Percentiles rank a stretch among this genome's conserved stretches.
These are phyloP conservation scores for Jatropha curcas DNA, from an alignment of 345 rosid species.

Conservation along the genomic window DNA sequence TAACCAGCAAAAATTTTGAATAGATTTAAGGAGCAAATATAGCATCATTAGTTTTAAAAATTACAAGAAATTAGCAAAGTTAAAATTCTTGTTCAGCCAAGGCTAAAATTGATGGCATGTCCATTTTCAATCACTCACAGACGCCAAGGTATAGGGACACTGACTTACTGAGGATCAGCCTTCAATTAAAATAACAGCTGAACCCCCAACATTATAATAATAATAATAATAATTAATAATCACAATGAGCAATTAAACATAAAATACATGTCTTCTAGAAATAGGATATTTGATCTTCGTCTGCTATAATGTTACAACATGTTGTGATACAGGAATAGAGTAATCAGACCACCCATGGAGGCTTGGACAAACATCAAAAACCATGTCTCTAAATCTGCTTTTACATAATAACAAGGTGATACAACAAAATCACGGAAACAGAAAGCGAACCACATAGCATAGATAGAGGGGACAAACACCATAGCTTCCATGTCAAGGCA, in stretches of 20 bases:
- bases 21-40: no score
- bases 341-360: constrained; percentile 12
- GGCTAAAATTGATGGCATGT: no score
- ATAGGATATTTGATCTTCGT: constrained; percentile 8
- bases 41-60: no score
- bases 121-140: no score
- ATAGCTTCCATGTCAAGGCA: constrained; percentile 28
- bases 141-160: no score
- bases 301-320: constrained; percentile 13
- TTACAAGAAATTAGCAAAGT: no score
- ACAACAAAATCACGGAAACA: constrained; percentile 17
- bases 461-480: constrained; percentile 22
- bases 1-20: no score
- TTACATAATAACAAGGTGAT: constrained; percentile 27
- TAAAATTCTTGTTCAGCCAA: no score
- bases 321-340: neutral
- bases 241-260: neutral
- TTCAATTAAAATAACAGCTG: neutral
- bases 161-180: no score
- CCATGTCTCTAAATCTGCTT: constrained; percentile 33
- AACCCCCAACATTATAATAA: neutral
- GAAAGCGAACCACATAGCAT: constrained; percentile 17
- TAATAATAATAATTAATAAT: no score
- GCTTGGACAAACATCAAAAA: constrained; percentile 8
- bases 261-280: neutral